Base-by-base conservation (phyloP, 495 filamentous ascomycete species). In the Cercophora samala region DNA sequence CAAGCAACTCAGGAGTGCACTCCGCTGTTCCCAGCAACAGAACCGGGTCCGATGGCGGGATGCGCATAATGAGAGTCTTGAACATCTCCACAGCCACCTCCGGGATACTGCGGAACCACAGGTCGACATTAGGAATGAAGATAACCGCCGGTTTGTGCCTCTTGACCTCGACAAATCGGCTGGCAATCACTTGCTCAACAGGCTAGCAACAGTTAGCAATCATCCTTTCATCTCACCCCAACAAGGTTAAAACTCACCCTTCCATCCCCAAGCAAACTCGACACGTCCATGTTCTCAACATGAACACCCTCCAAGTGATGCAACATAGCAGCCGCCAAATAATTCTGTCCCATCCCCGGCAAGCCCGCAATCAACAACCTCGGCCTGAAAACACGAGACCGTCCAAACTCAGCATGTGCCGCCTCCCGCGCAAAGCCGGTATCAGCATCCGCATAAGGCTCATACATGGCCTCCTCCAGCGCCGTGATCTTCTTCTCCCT, bases 61-160 rank as follows among this genome's bases (percentile, higher is more conserved):
- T 83, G 26, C 87, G 89, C 63, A 88, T 84, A 15, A 99, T 78
- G 69, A 97, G 84, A 21, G 88, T 88, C 60, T 86, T 79, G 76
- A 99, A 97, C 0, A 91, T 93, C 13, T 87, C 88, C 64, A 97
- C 85, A 6, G 75, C 73, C 21, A 81, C 66, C 4, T 82, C 82
- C n/a, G 81, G 79, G 15, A 97, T 78, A 24, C 88, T 92, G 9
- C 82, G 77, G 70, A 90, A 92, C 96, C 96, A 99, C 37, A 86
- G 80, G 58, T 97, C 91, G 67, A 97, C 86, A 68, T 91, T 88
- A 0, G 96, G 95, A 59, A 99, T 90, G 79, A 91, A 98, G 65
- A 99, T 96, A 23, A 99, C 91, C 78, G 93, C 93, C 9, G 96
- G 95, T 77, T 96, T 97, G 70, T 97, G 93, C 53, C 93, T 87